These are phyloP conservation scores for Neurospora sp. DNA, from an alignment of 495 filamentous ascomycete genomes.

Conservation along the genomic window DNA sequence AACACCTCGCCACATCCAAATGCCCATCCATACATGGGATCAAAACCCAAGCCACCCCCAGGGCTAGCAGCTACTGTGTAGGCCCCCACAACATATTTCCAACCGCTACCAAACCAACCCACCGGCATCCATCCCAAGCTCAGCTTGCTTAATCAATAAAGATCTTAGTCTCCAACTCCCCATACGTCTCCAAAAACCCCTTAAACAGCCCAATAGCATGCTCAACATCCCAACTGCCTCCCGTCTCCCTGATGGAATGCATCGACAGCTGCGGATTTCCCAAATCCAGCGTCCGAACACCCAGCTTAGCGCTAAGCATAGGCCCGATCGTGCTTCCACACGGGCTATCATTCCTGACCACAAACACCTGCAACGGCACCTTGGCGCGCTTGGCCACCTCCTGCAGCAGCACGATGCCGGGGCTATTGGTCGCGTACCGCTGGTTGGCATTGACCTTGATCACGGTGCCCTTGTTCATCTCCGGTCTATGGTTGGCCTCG, in stretches of 20 bases:
- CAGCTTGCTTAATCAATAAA: constrained; percentile 51
- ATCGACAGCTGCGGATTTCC: constrained; percentile 95
- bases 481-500: constrained; percentile 78
- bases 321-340: constrained; percentile 96
- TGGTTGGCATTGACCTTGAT: constrained; percentile 98
- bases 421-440: constrained; percentile 90
- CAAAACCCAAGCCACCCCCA: neutral
- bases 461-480: constrained; percentile 92
- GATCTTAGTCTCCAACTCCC: constrained; percentile 68
- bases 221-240: constrained; percentile 77
- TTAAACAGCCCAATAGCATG: constrained; percentile 80
- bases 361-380: constrained; percentile 88
- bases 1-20: neutral
- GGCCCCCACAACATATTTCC: neutral
- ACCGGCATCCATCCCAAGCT: neutral
- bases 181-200: constrained; percentile 76
- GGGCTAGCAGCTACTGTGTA: neutral
- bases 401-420: constrained; percentile 85
- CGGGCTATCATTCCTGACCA: constrained; percentile 87
- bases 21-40: neutral
- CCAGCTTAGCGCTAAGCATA: constrained; percentile 78
- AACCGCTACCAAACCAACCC: neutral
- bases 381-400: constrained; percentile 60
- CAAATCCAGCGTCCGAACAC: constrained; percentile 79
- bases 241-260: constrained; percentile 94